Percentiles rank a stretch among this genome's conserved stretches.
phyloP scores from a whole-genome alignment of 1,284 basidiomycete species.

The Naganishia liquefaciens region DNA sequence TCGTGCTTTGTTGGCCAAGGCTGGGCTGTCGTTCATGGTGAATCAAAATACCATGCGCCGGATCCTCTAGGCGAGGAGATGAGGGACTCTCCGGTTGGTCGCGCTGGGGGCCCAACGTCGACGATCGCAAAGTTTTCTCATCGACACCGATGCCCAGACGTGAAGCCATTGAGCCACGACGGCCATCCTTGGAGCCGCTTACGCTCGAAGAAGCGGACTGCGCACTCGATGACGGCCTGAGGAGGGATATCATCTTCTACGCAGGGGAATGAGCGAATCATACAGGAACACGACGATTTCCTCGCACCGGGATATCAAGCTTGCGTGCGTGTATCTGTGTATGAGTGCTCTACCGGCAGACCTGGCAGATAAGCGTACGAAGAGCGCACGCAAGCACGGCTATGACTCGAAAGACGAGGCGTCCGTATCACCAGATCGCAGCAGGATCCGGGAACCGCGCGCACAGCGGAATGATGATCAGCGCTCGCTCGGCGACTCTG shows the following conservation, averaged over 20 bases:
- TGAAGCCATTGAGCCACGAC: slow-evolving; percentile 4
- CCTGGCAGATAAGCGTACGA: too few relatives aligned
- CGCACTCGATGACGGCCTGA: slow-evolving; percentile 19
- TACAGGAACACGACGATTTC: neutral
- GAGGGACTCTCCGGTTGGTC: neutral
- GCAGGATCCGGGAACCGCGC: neutral
- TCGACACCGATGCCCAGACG: slow-evolving; percentile 22
- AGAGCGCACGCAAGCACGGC: too few relatives aligned
- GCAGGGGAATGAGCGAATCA: neutral
- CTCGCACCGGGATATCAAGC: neutral
- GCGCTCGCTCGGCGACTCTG: neutral
- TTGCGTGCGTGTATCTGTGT: neutral
- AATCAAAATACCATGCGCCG: slow-evolving; percentile 15
- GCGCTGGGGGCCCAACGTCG: neutral
- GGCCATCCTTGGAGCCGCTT: neutral
- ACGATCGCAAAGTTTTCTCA: neutral
- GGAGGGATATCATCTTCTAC: slow-evolving; percentile 23
- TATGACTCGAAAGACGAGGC: neutral
- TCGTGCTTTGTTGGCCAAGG: neutral
- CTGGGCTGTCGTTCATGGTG: slow-evolving; percentile 6
- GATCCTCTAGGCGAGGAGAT: slow-evolving; percentile 1
- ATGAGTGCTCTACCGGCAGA: too few relatives aligned
- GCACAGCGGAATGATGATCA: neutral
- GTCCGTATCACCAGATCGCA: neutral
- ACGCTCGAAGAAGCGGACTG: slow-evolving; percentile 6